These are phyloP conservation scores for Pichia kudriavzevii DNA, from an alignment of 1,139 yeast genomes.

Conservation along the genomic window DNA sequence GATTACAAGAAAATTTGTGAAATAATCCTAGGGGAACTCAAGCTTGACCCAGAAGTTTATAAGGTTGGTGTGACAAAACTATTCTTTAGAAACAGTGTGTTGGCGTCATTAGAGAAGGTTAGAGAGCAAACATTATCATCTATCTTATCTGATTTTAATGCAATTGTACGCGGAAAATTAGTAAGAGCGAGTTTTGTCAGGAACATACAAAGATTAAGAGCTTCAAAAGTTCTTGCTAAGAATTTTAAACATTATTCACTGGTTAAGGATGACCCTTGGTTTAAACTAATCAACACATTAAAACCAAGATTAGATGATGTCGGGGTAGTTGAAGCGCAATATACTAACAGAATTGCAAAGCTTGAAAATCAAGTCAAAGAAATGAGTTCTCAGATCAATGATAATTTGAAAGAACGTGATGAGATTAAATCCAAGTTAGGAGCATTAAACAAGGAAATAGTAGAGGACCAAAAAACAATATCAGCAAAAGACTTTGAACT, in stretches of 20 bases:
- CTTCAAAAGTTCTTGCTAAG: conserved; percentile 61
- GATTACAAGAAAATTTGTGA: conserved; percentile 60
- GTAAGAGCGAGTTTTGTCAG: conserved; percentile 47
- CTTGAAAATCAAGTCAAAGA: conserved; percentile 36
- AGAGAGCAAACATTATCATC: conserved; percentile 59
- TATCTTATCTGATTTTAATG: conserved; percentile 57
- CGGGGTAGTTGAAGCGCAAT: conserved; percentile 32
- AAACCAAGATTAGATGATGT: conserved; percentile 60
- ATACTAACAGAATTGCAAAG: conserved; percentile 46
- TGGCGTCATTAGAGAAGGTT: conserved; percentile 75
- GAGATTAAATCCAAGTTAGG: conserved; percentile 14
- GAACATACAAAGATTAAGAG: conserved; percentile 54
- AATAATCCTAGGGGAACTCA: conserved; percentile 51
- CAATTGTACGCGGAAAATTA: conserved; percentile 57
- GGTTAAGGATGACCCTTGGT: conserved; percentile 71
- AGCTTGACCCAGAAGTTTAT: conserved; percentile 57
- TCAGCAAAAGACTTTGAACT: conserved; percentile 38
- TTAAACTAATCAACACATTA: conserved; percentile 58
- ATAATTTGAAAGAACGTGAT: conserved; percentile 1
- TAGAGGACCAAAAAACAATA: conserved; percentile 34
- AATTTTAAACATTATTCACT: conserved; percentile 52
- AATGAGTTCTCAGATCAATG: conserved; percentile 7
- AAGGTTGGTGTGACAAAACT: conserved; percentile 81
- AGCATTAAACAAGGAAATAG: conserved; percentile 27
- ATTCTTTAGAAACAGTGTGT: conserved; percentile 89